A percentile compares a stretch with the other conserved stretches of the same genome.
These are phyloP conservation scores for Dryas octopetala DNA, from an alignment of 306 rosid species.

Conservation along the genomic window DNA sequence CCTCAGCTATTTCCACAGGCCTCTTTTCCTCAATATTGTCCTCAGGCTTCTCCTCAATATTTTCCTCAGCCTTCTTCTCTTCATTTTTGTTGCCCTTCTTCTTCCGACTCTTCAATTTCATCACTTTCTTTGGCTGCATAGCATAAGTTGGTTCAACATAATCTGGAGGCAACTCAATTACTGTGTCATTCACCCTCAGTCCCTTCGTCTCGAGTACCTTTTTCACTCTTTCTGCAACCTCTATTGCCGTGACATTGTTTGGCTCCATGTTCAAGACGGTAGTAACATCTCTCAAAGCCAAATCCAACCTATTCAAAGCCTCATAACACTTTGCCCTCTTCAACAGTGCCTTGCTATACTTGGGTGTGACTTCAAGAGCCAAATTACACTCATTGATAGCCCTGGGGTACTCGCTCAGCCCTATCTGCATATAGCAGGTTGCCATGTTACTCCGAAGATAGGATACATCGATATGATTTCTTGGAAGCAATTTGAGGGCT, in stretches of 20 bases:
- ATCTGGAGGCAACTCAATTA: conserved; percentile 72
- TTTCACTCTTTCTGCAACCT: conserved; percentile 67
- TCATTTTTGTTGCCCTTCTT: conserved; percentile 51
- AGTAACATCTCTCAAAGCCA: conserved; percentile 74
- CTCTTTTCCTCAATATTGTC: conserved; percentile 33
- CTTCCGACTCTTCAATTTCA: conserved; percentile 57
- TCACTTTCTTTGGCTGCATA: conserved; percentile 29
- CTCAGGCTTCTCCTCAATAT: conserved; percentile 9
- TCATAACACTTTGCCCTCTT: conserved; percentile 95
- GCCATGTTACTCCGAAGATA: conserved; percentile 88
- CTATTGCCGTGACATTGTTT: conserved; percentile 75
- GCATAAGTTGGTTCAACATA: conserved; percentile 56
- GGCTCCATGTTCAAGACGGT: conserved; percentile 70
- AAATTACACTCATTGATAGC: conserved; percentile 83
- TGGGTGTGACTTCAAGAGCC: conserved; percentile 86
- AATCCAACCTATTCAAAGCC: conserved; percentile 77
- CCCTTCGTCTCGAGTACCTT: conserved; percentile 62
- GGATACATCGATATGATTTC: conserved; percentile 72
- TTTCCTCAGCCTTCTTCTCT: conserved; percentile 15
- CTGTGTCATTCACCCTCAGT: conserved; percentile 48
- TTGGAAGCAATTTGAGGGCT: conserved; percentile 79
- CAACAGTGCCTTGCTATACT: conserved; percentile 76
- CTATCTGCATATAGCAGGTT: conserved; percentile 96
- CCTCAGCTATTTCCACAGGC: conserved; percentile 33
- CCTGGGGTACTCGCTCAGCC: conserved; percentile 73